These are phyloP conservation scores for Fragaria vesca DNA, from an alignment of 306 rosid species.

Conservation along the genomic window DNA sequence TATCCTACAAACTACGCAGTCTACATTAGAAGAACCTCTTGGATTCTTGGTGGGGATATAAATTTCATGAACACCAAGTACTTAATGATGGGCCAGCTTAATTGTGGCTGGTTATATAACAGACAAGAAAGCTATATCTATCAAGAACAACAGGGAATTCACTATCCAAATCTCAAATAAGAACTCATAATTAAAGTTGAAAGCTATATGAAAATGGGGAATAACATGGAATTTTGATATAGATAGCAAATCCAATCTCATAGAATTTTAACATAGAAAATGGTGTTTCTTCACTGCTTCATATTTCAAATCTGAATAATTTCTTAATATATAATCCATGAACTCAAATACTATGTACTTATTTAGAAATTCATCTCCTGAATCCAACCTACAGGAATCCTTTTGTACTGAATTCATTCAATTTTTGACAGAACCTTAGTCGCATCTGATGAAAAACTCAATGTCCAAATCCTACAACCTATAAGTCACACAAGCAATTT, in stretches of 20 bases:
- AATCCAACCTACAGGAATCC: background rate
- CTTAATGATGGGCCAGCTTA: conserved; percentile 9
- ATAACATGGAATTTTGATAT: background rate
- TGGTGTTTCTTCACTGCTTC: background rate
- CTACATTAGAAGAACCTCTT: conserved; percentile 1
- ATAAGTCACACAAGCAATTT: conserved; percentile 13
- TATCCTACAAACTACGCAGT: background rate
- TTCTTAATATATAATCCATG: background rate
- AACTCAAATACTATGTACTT: background rate
- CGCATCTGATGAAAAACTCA: background rate
- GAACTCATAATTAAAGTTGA: background rate
- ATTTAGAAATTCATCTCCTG: background rate
- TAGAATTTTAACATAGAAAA: background rate
- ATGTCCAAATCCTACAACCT: background rate
- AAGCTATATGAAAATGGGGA: background rate
- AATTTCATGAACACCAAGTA: background rate
- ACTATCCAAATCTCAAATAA: background rate
- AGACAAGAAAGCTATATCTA: background rate
- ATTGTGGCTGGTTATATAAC: conserved; percentile 5
- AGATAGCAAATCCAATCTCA: background rate
- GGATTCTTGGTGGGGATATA: conserved; percentile 1
- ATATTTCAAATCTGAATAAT: background rate
- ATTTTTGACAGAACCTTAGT: background rate
- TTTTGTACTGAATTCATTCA: background rate
- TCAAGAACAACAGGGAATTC: conserved; percentile 6